A percentile compares a stretch with the other conserved stretches of the same genome.
phyloP scores from a whole-genome alignment of 2,329 filamentous ascomycete species.

The Ophiostoma quercus region DNA sequence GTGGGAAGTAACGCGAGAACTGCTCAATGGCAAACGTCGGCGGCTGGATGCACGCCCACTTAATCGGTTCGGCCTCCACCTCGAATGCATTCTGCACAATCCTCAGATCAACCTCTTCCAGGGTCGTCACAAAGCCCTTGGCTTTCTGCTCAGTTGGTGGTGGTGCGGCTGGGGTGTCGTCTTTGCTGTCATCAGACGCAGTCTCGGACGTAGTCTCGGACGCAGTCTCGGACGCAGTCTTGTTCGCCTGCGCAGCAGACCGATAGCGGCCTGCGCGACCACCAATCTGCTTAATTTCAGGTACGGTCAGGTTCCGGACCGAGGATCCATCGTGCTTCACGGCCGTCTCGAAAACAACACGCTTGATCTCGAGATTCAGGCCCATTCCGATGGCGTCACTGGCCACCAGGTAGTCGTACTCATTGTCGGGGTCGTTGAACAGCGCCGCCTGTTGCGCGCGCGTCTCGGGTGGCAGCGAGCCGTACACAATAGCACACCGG shows the following conservation, averaged over 20 bases:
- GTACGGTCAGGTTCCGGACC: constrained; percentile 56
- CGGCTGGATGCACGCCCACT: constrained; percentile 67
- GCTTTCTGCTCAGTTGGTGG: not conserved
- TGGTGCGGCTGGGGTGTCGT: not conserved
- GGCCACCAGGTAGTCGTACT: constrained; percentile 90
- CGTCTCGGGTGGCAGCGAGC: constrained; percentile 84
- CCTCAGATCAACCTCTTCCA: constrained; percentile 64
- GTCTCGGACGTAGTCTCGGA: not conserved
- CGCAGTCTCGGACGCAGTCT: not conserved
- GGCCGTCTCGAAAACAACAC: constrained; percentile 78
- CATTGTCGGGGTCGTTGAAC: constrained; percentile 93
- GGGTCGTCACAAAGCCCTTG: constrained; percentile 68
- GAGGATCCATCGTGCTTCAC: constrained; percentile 63
- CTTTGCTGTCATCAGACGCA: not conserved
- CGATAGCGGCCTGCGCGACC: constrained; percentile 85
- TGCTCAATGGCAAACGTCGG: constrained; percentile 65
- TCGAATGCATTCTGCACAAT: constrained; percentile 59
- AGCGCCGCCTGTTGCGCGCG: constrained; percentile 83
- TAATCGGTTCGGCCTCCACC: constrained; percentile 59
- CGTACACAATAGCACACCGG: constrained; percentile 89
- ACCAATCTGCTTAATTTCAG: constrained; percentile 91
- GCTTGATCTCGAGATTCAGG: constrained; percentile 84
- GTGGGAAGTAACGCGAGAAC: constrained; percentile 77
- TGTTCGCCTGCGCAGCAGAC: constrained; percentile 47
- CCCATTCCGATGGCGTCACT: constrained; percentile 85